A percentile compares a stretch with the other conserved stretches of the same genome.
Evolutionary conservation across 108 stramenopile species (phyloP).

Genomic region (Conticribra weissflogii): DNA sequence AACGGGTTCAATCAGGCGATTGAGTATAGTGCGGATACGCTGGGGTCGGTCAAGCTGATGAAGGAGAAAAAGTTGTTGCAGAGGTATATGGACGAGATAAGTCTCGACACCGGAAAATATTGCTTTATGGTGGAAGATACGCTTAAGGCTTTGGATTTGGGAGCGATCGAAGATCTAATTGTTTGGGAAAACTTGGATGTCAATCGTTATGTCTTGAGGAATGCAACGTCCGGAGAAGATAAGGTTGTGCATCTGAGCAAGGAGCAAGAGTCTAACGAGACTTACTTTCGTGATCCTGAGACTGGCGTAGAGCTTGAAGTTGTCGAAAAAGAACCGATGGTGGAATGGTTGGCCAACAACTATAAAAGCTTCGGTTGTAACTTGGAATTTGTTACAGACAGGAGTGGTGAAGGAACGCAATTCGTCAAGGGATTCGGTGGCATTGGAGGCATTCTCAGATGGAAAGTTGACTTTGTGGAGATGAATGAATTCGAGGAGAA

Average conservation of each 20-base stretch:
- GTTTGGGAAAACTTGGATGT: conserved; percentile 96
- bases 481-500: conserved; percentile 79
- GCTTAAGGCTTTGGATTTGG: conserved; percentile 95
- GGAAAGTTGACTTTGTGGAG: conserved; percentile 97
- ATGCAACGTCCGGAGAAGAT: conserved; percentile 84
- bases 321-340: conserved; percentile 85
- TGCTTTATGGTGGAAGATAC: conserved; percentile 99
- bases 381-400: conserved; percentile 98
- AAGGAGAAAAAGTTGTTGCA: conserved; percentile 98
- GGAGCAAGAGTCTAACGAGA: conserved; percentile 88
- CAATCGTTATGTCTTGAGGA: conserved; percentile 82
- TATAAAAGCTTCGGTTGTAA: conserved; percentile 97
- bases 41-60: conserved; percentile 97
- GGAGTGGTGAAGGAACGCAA: conserved; percentile 96
- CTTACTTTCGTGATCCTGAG: conserved; percentile 84
- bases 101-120: conserved; percentile 97
- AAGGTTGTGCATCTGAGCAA: conserved; percentile 88
- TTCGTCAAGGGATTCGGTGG: conserved; percentile 99
- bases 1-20: conserved; percentile 99
- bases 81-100: conserved; percentile 98
- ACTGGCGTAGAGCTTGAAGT: conserved; percentile 96
- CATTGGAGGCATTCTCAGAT: conserved; percentile 97
- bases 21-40: conserved; percentile 92
- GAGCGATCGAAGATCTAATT: conserved; percentile 97
- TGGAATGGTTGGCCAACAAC: conserved; percentile 99